phyloP scores from a whole-genome alignment of 192 early-diverging fungal genomes.

The Coemansia sp. region DNA sequence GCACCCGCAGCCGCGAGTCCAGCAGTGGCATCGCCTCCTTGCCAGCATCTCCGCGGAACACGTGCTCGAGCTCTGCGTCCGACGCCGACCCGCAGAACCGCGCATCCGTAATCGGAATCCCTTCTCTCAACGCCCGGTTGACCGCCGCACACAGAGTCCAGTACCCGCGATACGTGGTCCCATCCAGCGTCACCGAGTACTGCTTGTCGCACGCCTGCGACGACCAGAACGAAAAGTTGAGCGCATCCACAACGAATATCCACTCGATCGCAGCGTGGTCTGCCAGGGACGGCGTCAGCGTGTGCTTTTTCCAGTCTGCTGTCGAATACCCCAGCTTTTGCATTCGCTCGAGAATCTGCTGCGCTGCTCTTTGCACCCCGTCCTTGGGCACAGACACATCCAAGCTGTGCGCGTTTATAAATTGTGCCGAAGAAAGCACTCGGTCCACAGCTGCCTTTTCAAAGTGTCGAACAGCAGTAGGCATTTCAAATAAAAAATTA shows the following conservation, averaged over 20 bases:
- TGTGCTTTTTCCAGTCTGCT: constrained; percentile 61
- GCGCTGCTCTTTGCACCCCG: constrained; percentile 54
- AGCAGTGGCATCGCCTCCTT: constrained; percentile 62
- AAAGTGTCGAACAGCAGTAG: constrained; percentile 2
- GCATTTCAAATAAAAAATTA: constrained; percentile 15
- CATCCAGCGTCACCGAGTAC: constrained; percentile 61
- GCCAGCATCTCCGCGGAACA: constrained; percentile 60
- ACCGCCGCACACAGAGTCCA: constrained; percentile 80
- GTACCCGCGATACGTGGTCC: constrained; percentile 66
- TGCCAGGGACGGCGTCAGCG: constrained; percentile 61
- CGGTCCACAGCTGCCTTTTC: not conserved
- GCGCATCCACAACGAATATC: constrained; percentile 79
- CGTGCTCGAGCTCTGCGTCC: constrained; percentile 42
- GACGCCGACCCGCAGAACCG: constrained; percentile 50
- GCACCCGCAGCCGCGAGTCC: constrained; percentile 56
- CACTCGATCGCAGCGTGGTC: constrained; percentile 61
- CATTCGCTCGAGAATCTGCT: constrained; percentile 62
- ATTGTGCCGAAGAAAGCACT: constrained; percentile 40
- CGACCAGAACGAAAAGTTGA: constrained; percentile 88
- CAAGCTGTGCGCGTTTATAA: constrained; percentile 52
- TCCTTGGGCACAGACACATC: constrained; percentile 61
- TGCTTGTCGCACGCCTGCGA: constrained; percentile 45
- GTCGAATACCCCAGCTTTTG: constrained; percentile 58
- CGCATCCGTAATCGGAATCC: constrained; percentile 60
- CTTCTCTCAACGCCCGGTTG: constrained; percentile 62